These are phyloP conservation scores for Cadophora luteo-olivacea DNA, from an alignment of 2,329 filamentous ascomycete genomes.

Conservation along the genomic window DNA sequence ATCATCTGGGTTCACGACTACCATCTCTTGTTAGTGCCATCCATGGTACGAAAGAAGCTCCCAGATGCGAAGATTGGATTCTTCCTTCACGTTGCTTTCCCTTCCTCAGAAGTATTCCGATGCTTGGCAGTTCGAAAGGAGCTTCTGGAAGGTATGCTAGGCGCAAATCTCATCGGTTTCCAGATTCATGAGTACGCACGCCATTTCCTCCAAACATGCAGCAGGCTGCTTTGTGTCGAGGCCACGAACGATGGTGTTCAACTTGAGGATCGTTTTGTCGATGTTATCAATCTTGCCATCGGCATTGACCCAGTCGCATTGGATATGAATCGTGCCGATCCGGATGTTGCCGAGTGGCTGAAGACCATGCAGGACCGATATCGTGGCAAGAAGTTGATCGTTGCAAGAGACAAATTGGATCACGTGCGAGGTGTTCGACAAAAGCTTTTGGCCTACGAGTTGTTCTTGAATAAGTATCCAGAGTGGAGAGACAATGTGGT, in stretches of 20 bases:
- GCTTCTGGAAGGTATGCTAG: slow-evolving; percentile 89
- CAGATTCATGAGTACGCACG: slow-evolving; percentile 92
- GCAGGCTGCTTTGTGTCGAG: slow-evolving; percentile 87
- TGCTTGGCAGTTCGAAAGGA: slow-evolving; percentile 87
- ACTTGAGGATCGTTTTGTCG: slow-evolving; percentile 90
- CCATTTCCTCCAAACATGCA: slow-evolving; percentile 96
- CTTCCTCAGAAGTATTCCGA: slow-evolving; percentile 93
- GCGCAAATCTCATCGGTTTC: slow-evolving; percentile 91
- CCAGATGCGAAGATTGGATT: slow-evolving; percentile 96
- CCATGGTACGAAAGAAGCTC: slow-evolving; percentile 87
- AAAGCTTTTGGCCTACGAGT: slow-evolving; percentile 86
- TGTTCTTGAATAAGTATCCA: slow-evolving; percentile 93
- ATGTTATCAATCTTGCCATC: slow-evolving; percentile 84
- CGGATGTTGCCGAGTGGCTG: slow-evolving; percentile 80
- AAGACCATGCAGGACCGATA: slow-evolving; percentile 83
- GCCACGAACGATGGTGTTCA: slow-evolving; percentile 88
- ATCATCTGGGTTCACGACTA: slow-evolving; percentile 97
- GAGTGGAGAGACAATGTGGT: slow-evolving; percentile 89
- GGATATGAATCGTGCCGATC: slow-evolving; percentile 71
- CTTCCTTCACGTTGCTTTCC: slow-evolving; percentile 94
- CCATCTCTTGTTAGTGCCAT: slow-evolving; percentile 86
- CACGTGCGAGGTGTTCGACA: slow-evolving; percentile 90
- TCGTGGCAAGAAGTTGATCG: slow-evolving; percentile 86
- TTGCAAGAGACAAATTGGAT: slow-evolving; percentile 93
- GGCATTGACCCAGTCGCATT: slow-evolving; percentile 87